phyloP scores from a whole-genome alignment of 179 eudicot genomes.

The Silene vulgaris region DNA sequence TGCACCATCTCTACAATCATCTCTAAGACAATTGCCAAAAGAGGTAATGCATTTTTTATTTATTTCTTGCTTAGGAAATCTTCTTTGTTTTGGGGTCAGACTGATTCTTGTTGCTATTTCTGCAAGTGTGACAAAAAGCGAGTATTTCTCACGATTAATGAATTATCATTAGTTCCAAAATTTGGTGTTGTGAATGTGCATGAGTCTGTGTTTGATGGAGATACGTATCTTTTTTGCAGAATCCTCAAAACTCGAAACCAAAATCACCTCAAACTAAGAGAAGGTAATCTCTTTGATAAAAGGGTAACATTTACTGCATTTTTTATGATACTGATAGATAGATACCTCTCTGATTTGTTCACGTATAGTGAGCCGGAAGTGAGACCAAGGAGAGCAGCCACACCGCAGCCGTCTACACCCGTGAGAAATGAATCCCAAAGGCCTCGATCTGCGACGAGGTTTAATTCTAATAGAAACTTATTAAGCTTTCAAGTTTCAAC shows the following conservation, averaged over 20 bases:
- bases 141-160: not conserved
- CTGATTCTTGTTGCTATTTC: not conserved
- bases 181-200: not conserved
- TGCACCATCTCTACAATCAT: conserved; percentile 17
- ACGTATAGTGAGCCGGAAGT: conserved; percentile 28
- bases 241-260: conserved; percentile 23
- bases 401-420: conserved; percentile 26
- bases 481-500: not conserved
- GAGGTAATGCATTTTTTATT: conserved; percentile 30
- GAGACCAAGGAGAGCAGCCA: conserved; percentile 28
- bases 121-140: not conserved
- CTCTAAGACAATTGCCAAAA: conserved; percentile 30
- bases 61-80: not conserved
- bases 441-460: conserved; percentile 38
- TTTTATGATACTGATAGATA: not conserved
- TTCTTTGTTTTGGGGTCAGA: not conserved
- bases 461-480: conserved; percentile 12
- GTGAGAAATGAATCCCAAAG: conserved; percentile 32
- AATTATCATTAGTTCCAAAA: not conserved
- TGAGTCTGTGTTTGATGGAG: not conserved
- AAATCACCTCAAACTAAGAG: conserved; percentile 20
- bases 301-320: not conserved
- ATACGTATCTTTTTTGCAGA: conserved; percentile 22
- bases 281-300: conserved; percentile 28
- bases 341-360: not conserved